A percentile compares a stretch with the other conserved stretches of the same genome.
These are phyloP conservation scores for Urtica urens DNA, from an alignment of 306 rosid genomes.

Conservation along the genomic window DNA sequence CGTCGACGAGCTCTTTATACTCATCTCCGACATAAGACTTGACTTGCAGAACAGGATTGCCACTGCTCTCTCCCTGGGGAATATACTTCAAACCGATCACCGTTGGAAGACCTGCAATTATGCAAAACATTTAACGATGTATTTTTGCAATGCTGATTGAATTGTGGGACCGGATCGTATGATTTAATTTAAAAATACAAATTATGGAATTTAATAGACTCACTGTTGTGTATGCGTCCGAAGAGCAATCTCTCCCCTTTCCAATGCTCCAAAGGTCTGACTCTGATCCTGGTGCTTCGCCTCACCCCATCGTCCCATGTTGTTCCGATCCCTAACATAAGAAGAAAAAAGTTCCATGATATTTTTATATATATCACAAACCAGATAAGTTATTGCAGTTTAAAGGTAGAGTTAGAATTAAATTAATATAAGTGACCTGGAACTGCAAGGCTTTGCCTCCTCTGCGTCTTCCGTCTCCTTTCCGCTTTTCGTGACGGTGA, in stretches of 20 bases:
- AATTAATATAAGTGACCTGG: constrained; percentile 3
- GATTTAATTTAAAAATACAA: not conserved
- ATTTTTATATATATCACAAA: not conserved
- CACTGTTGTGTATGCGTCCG: constrained; percentile 68
- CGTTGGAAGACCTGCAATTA: constrained; percentile 54
- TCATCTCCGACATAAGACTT: constrained; percentile 47
- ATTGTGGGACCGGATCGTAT: no score
- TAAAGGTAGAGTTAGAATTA: not conserved
- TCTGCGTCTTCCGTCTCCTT: constrained; percentile 15
- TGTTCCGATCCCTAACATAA: constrained; percentile 57
- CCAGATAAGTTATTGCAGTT: not conserved
- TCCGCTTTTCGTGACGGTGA: constrained; percentile 7
- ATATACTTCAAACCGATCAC: constrained; percentile 71
- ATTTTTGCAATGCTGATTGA: no score
- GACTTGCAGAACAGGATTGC: constrained; percentile 43
- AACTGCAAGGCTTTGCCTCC: constrained; percentile 75
- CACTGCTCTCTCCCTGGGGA: constrained; percentile 46
- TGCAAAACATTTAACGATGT: not conserved
- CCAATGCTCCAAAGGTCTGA: constrained; percentile 88
- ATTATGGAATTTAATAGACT: constrained; percentile 18
- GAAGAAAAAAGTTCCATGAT: not conserved
- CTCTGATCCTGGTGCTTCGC: constrained; percentile 68
- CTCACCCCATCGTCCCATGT: constrained; percentile 55
- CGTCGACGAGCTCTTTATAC: constrained; percentile 52
- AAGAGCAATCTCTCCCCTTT: constrained; percentile 67